phyloP scores from a whole-genome alignment of 805 yeast species.

The Nakazawaea anatomiae region DNA sequence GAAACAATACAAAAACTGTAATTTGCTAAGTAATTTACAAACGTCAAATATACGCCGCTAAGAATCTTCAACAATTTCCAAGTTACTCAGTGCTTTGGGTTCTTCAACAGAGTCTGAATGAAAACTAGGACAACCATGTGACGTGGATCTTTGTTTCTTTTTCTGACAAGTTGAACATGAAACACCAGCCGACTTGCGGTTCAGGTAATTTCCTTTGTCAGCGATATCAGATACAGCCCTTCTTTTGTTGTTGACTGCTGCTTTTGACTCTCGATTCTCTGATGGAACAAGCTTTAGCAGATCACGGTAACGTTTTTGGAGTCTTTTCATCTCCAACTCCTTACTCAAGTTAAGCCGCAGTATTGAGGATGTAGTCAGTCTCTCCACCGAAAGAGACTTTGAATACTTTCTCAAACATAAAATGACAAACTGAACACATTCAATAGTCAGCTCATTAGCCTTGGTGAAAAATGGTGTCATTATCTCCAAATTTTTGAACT shows the following conservation, averaged over 20 bases:
- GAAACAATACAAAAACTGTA: too few relatives aligned
- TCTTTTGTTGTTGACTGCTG: background rate
- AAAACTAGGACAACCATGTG: background rate
- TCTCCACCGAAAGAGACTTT: background rate
- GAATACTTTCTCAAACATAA: background rate
- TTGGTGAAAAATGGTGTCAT: background rate
- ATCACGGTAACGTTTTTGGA: background rate
- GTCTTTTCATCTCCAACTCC: background rate
- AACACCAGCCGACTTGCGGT: background rate
- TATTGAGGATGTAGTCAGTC: background rate
- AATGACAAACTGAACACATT: background rate
- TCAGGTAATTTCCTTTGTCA: background rate
- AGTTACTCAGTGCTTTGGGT: background rate
- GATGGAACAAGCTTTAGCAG: background rate
- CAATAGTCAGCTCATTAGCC: background rate
- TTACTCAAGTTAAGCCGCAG: background rate
- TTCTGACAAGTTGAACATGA: background rate
- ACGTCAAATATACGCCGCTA: too few relatives aligned
- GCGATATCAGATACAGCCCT: background rate
- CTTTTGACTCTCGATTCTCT: background rate
- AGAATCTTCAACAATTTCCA: too few relatives aligned
- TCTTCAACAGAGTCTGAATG: background rate
- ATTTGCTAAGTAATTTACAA: too few relatives aligned
- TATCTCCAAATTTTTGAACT: background rate
- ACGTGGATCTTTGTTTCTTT: background rate